phyloP scores from a whole-genome alignment of 495 filamentous ascomycete genomes.

The Neurospora discreta region DNA sequence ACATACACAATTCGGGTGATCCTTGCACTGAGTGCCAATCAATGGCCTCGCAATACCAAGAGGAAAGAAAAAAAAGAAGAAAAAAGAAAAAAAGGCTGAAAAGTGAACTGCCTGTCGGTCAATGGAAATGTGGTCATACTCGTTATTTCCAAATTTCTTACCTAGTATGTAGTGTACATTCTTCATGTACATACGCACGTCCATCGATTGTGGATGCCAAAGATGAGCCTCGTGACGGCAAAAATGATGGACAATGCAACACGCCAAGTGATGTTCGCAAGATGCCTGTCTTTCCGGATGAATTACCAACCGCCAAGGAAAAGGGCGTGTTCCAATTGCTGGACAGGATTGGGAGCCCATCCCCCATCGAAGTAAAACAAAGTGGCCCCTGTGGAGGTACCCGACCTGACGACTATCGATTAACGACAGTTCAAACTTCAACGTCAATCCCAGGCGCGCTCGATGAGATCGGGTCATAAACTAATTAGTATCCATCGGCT shows the following conservation, averaged over 20 bases:
- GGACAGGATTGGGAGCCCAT: background rate
- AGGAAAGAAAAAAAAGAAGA: background rate
- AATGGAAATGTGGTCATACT: background rate
- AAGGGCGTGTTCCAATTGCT: background rate
- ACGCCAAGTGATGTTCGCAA: background rate
- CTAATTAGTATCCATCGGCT: background rate
- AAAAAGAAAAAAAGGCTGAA: background rate
- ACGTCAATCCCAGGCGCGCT: background rate
- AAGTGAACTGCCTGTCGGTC: background rate
- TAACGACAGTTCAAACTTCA: background rate
- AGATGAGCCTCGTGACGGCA: constrained; percentile 1
- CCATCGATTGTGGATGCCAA: constrained; percentile 6
- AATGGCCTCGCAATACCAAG: background rate
- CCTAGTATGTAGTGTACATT: background rate
- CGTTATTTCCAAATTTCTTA: background rate
- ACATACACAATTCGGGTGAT: background rate
- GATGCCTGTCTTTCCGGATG: background rate
- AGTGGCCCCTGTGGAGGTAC: background rate
- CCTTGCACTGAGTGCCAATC: background rate
- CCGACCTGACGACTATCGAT: background rate
- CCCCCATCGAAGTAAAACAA: background rate
- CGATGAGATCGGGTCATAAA: background rate
- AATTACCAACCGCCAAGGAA: background rate
- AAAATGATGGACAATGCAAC: background rate
- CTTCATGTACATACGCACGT: background rate